Evolutionary conservation across 2,329 filamentous ascomycete species (phyloP).

Genomic region (Blastomyces emzantsi): DNA sequence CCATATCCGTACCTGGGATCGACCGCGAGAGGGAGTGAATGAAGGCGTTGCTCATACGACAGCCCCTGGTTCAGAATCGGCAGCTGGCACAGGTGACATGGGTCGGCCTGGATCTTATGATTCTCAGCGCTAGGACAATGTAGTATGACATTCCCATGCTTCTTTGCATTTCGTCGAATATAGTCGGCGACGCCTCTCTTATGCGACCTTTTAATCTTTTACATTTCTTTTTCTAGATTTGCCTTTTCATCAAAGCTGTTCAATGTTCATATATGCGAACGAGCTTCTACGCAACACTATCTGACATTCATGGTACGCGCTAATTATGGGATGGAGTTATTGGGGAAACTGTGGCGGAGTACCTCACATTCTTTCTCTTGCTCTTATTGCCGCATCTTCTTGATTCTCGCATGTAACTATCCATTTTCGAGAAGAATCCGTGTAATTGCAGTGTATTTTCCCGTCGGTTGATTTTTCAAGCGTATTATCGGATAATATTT

Average conservation of each 20-base stretch:
- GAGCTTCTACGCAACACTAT: neutral
- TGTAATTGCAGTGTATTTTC: neutral
- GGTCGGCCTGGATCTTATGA: constrained; percentile 4
- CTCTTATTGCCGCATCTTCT: neutral
- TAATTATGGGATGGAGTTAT: neutral
- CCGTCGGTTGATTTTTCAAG: no score
- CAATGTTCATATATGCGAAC: neutral
- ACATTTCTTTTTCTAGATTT: neutral
- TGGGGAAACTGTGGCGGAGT: neutral
- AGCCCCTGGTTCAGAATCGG: constrained; percentile 15
- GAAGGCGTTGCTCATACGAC: constrained; percentile 24
- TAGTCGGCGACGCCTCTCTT: neutral
- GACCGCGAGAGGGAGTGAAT: constrained; percentile 45
- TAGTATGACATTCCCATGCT: neutral
- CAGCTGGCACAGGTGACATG: neutral
- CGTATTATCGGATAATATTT: no score
- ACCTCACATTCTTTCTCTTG: neutral
- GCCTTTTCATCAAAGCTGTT: neutral
- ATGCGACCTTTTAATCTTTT: neutral
- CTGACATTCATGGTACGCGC: neutral
- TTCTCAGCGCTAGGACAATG: neutral
- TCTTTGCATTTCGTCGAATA: neutral
- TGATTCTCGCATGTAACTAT: neutral
- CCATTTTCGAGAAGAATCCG: neutral
- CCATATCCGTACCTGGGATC: constrained; percentile 65